phyloP scores from a whole-genome alignment of 2,329 filamentous ascomycete genomes.

The Periconia macrospinosa region DNA sequence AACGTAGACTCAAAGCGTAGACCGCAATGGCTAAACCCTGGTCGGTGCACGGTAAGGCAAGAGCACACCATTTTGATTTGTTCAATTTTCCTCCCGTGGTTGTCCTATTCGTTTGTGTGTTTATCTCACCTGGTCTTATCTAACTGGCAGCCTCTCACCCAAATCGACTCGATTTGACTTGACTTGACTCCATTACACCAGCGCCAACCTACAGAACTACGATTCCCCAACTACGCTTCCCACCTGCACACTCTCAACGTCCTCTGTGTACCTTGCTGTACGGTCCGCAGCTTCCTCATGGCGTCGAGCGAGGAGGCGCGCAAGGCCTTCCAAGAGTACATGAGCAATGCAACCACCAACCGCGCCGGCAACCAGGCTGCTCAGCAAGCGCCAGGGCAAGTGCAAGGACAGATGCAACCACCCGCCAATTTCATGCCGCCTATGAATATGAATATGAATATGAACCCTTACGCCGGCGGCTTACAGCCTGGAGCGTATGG shows the following conservation, averaged over 20 bases:
- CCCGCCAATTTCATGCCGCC: not conserved
- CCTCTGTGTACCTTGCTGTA: constrained; percentile 5
- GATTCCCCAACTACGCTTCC: no score
- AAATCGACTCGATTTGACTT: no score
- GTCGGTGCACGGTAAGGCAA: constrained; percentile 2
- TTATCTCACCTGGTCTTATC: no score
- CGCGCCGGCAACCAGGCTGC: constrained; percentile 11
- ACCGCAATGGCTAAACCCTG: constrained; percentile 1
- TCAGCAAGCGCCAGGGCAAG: constrained; percentile 12
- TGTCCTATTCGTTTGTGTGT: no score
- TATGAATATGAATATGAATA: no score
- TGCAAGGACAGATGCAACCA: constrained; percentile 2
- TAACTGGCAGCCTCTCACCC: no score
- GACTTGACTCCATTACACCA: no score
- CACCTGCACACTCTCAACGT: not conserved
- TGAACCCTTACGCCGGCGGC: not conserved
- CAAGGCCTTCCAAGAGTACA: constrained; percentile 33
- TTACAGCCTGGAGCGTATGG: not conserved
- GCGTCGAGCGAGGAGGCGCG: constrained; percentile 30
- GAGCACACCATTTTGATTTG: not conserved
- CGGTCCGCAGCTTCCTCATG: constrained; percentile 16
- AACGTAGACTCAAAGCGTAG: not conserved
- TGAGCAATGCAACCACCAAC: constrained; percentile 23
- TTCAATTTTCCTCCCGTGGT: no score
- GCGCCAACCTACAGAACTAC: no score